Evolutionary conservation across 305 asterid genomes (phyloP), one percentile per base, ranked within the genome.

Genomic region (Withania somnifera): DNA sequence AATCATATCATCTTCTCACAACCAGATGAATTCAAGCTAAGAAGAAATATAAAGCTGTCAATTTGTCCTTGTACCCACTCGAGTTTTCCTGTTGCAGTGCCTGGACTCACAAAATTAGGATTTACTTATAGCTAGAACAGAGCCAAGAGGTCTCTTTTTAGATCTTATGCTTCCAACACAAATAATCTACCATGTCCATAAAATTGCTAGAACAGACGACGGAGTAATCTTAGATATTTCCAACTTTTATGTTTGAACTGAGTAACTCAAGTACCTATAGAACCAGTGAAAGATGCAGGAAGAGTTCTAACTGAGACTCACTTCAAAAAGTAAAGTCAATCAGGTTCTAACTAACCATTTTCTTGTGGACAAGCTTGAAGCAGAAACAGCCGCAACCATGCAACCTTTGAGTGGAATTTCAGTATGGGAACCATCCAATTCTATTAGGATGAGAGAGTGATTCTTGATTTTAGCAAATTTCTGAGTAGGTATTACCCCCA

Each of bases 341-440:
- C 17, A 47, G 57, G 30, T 80, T 28, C 61, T 36, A 32, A 50
- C 64, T 64, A 80, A 94, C 99, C 99, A 95, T 92, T 95, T 95
- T 86, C 91, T 90, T 19, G 95, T 81, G 26, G 98, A 77, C 86
- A 87, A 58, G 86, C 83, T 87, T 84, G 99, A 88, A 81, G 97
- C 94, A 1, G 99, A 95, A 86, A 95, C 98, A 89, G 99, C 95
- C 15, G 86, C 87, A 73, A 94, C 63, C 53, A 83, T 85, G 90
- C 99, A 95, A 67, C 97, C 97, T 79, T 53, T 90, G 22, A 95
- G 95, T 69, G 64, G 86, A 88, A 95, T 90, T 84, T 93, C 92
- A 30, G 86, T 85, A 80, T 22, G 76, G 53, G 93, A 89, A 85
- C 91, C 91, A 92, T 93, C 97, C 24, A 90, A 79, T 63, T 95